Conservation (phyloP, 345 rosid species). For the Eucalyptus melliodora region DNA sequence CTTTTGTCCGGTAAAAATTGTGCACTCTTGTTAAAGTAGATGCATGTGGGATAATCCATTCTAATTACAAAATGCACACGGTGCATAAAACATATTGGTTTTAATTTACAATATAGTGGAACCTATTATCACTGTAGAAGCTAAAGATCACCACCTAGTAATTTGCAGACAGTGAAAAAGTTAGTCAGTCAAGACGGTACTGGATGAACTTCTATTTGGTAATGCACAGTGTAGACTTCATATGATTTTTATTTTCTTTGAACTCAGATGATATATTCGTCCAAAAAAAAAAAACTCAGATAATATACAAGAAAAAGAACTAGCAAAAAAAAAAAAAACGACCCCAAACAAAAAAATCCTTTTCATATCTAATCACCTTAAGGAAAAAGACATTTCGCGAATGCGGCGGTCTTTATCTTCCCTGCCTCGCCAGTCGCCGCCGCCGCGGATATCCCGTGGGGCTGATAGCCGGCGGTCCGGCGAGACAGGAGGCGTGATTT, state of each 20-base stretch:
- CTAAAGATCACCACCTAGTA: background rate
- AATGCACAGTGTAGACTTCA: background rate
- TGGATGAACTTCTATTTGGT: background rate
- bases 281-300: background rate
- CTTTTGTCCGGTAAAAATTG: accelerated
- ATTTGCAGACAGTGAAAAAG: background rate
- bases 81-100: accelerated
- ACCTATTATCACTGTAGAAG: background rate
- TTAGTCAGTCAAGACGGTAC: background rate
- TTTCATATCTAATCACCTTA: background rate
- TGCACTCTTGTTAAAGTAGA: background rate
- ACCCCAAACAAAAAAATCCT: background rate
- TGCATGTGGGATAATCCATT: accelerated
- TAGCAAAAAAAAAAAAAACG: background rate
- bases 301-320: background rate
- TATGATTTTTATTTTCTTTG: background rate
- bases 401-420: background rate
- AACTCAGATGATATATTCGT: background rate
- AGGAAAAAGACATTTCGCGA: background rate
- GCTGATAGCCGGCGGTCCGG: background rate
- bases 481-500: background rate
- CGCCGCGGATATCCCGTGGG: background rate
- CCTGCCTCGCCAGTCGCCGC: background rate
- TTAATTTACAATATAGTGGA: accelerated
- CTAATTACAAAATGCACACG: accelerated